Base-by-base conservation (phyloP, 1,139 yeast species). In the Pichia sp. region DNA sequence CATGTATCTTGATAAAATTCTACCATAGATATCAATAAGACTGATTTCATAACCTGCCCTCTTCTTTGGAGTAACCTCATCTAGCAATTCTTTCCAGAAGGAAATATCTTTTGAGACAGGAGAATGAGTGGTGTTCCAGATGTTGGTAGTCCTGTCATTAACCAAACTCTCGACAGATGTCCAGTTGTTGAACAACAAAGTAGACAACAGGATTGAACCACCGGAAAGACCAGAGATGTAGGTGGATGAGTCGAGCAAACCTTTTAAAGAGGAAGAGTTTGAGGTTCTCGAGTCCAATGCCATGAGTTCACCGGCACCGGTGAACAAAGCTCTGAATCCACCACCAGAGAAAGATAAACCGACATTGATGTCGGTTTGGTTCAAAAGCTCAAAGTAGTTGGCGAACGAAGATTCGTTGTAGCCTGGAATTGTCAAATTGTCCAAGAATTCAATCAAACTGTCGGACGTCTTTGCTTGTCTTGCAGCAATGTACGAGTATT, bases 291-390 rank as follows among this genome's bases (percentile, higher is more conserved):
- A 63, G 61, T 85, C 86, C 63, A 80, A 71, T 0, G 86, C 87
- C 9, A 74, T 64, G 1, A 85, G 55, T 16, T 78, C 75, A 1
- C 93, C 93, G 2, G 85, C 85, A 2, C 86, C 87, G 3, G 79
- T 76, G 10, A 86, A 65, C 81, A 86, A 79, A 1, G 92, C 79
- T 57, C 92, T 71, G 61, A 82, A 84, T 0, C 91, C 90, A 10
- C 93, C 93, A 3, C 93, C 93, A 5, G 90, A 84, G 31, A 86
- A 66, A 0, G 87, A 83, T 27, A 89, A 66, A 20, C 87, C 96
- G 53, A 89, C 56, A 44, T 59, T 63, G 43, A 64, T 60, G 24
- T 58, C 46, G 34, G 55, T 49, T 31, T 60, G 58, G 20, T 60
- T 57, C 17, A 58, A 41, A 2, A 53, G 48, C 1, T 55, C 55